phyloP scores from a whole-genome alignment of 1,284 basidiomycete genomes.

The Marasmius fiardii region DNA sequence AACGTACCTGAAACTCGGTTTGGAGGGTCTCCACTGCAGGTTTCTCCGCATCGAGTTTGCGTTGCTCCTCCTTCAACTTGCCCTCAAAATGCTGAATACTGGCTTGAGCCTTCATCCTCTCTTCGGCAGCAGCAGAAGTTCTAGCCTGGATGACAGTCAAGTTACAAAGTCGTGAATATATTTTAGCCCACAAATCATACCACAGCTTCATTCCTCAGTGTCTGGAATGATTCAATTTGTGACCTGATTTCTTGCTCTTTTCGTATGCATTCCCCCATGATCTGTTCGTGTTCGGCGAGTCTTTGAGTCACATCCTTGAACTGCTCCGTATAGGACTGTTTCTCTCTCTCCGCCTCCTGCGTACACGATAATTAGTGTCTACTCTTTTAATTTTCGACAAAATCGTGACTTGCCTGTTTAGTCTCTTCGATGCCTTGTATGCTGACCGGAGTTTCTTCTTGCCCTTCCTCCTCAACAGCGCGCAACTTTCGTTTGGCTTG shows the following conservation, averaged over 20 bases:
- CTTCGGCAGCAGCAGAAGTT: conserved; percentile 41
- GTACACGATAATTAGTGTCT: not conserved
- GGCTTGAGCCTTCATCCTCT: conserved; percentile 46
- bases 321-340: conserved; percentile 44
- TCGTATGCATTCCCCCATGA: conserved; percentile 36
- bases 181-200: conserved; percentile 31
- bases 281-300: conserved; percentile 39
- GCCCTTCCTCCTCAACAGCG: conserved; percentile 49
- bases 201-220: conserved; percentile 30
- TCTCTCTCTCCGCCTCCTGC: conserved; percentile 57
- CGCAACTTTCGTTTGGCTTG: conserved; percentile 25
- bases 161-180: not conserved
- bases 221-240: conserved; percentile 47
- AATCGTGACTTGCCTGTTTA: conserved; percentile 36
- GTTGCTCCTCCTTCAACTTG: conserved; percentile 45
- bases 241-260: conserved; percentile 40
- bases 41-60: conserved; percentile 39
- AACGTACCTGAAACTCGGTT: conserved; percentile 53
- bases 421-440: conserved; percentile 64
- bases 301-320: conserved; percentile 40
- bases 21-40: conserved; percentile 46
- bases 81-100: conserved; percentile 40
- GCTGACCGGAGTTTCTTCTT: conserved; percentile 72
- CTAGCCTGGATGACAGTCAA: conserved; percentile 29
- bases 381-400: not conserved